phyloP scores from a whole-genome alignment of 495 filamentous ascomycete genomes.

The Lasiosphaeria ovina region DNA sequence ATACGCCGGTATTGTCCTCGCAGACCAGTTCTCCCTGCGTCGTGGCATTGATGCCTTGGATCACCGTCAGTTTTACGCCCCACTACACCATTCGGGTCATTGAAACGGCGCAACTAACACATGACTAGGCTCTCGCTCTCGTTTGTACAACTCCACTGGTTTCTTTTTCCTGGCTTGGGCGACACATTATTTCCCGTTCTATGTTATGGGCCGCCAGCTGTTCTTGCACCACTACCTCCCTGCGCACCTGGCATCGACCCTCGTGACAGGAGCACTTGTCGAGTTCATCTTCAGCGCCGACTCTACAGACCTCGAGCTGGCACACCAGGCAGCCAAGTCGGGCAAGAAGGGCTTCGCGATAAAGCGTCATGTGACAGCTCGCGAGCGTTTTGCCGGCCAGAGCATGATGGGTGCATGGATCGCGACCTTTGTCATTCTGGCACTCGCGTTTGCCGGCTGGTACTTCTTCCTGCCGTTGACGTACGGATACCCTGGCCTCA shows the following conservation, averaged over 20 bases:
- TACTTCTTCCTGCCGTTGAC: constrained; percentile 92
- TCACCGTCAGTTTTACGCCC: constrained; percentile 65
- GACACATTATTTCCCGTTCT: constrained; percentile 97
- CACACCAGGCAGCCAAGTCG: constrained; percentile 47
- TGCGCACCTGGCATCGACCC: constrained; percentile 85
- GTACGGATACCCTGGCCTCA: constrained; percentile 91
- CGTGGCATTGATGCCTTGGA: constrained; percentile 92
- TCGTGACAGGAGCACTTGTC: constrained; percentile 92
- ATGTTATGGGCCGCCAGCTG: constrained; percentile 93
- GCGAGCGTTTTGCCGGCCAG: constrained; percentile 77
- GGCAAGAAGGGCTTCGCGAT: constrained; percentile 47
- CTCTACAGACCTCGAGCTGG: constrained; percentile 54
- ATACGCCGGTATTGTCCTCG: constrained; percentile 86
- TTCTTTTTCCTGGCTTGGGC: constrained; percentile 99
- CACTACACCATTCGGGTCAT: neutral
- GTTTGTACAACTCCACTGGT: constrained; percentile 95
- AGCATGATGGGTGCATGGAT: constrained; percentile 76
- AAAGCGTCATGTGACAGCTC: constrained; percentile 62
- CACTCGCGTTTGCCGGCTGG: constrained; percentile 72
- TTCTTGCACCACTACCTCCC: constrained; percentile 98
- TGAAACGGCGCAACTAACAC: constrained; percentile 13
- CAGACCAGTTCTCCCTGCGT: constrained; percentile 88
- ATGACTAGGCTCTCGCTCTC: constrained; percentile 72
- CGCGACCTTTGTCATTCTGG: constrained; percentile 67
- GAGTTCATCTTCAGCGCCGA: constrained; percentile 96